Conservation (phyloP, 176 grass and related monocot genomes). For the Avena atlantica region DNA sequence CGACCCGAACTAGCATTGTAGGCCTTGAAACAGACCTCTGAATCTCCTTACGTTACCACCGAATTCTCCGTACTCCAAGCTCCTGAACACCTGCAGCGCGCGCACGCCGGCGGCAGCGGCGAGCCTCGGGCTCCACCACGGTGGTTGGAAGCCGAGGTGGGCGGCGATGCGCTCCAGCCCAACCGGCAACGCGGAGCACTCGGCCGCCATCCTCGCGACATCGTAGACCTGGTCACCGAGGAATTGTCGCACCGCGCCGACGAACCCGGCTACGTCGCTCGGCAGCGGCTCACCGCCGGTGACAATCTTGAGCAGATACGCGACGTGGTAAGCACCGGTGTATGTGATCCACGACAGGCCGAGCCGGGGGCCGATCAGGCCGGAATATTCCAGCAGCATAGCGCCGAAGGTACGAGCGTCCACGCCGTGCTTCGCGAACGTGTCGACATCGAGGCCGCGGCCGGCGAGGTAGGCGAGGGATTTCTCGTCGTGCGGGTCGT, state of each 20-base stretch:
- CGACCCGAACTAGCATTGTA: background rate
- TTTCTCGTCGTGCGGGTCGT: background rate
- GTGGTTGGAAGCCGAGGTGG: background rate
- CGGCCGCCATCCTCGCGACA: background rate
- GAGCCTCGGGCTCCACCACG: background rate
- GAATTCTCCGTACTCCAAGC: background rate
- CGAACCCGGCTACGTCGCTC: background rate
- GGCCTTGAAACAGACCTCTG: background rate
- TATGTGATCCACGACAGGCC: conserved; percentile 7
- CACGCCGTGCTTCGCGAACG: conserved; percentile 15
- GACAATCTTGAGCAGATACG: conserved; percentile 31
- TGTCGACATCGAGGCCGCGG: background rate
- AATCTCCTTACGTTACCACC: background rate
- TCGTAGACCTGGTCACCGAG: background rate
- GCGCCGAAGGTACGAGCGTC: background rate
- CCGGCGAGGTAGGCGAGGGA: background rate
- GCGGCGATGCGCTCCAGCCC: background rate
- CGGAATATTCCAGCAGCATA: background rate
- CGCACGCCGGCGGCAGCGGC: background rate
- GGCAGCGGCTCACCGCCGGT: background rate
- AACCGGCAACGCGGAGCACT: background rate
- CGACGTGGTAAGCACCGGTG: conserved; percentile 19
- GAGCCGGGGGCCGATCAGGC: background rate
- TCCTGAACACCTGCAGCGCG: background rate
- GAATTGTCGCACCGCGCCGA: too few species aligned